Conservation (phyloP, 1,284 basidiomycete species). For the Paramarasmius palmivorus region DNA sequence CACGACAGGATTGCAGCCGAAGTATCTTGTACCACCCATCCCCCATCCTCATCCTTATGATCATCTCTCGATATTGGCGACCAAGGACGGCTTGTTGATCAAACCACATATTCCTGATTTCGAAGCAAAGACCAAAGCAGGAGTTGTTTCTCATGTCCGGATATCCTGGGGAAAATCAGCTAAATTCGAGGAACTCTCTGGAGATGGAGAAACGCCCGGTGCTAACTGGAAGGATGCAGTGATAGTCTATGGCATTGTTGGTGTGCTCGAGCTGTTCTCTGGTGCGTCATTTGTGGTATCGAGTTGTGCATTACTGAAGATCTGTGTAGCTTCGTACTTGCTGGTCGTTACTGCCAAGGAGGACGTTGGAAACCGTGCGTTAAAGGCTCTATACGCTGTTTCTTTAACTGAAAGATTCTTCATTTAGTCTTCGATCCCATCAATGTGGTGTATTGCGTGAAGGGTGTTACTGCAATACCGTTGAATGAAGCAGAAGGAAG, state of each 20-base stretch:
- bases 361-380: conserved; percentile 64
- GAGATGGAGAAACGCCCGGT: conserved; percentile 29
- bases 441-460: conserved; percentile 64
- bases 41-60: conserved; percentile 75
- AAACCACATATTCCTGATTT: conserved; percentile 49
- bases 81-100: conserved; percentile 62
- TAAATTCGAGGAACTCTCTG: conserved; percentile 53
- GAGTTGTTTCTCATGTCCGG: conserved; percentile 41
- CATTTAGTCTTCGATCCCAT: conserved; percentile 58
- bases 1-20: conserved; percentile 51
- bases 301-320: background rate
- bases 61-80: conserved; percentile 58
- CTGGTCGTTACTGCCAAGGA: conserved; percentile 63
- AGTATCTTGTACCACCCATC: conserved; percentile 61
- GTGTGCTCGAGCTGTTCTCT: conserved; percentile 66
- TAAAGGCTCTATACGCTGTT: conserved; percentile 13
- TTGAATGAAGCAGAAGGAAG: conserved; percentile 60
- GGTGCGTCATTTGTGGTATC: conserved; percentile 41
- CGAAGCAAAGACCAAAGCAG: conserved; percentile 21
- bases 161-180: conserved; percentile 64
- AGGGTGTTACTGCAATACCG: conserved; percentile 67
- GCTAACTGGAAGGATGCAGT: conserved; percentile 55
- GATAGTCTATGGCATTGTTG: conserved; percentile 72
- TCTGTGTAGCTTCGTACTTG: conserved; percentile 62
- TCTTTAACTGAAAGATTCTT: conserved; percentile 13